A percentile compares a stretch with the other conserved stretches of the same genome.
Conservation (phyloP, 331 rosid species). For the Spiraea crenata region DNA sequence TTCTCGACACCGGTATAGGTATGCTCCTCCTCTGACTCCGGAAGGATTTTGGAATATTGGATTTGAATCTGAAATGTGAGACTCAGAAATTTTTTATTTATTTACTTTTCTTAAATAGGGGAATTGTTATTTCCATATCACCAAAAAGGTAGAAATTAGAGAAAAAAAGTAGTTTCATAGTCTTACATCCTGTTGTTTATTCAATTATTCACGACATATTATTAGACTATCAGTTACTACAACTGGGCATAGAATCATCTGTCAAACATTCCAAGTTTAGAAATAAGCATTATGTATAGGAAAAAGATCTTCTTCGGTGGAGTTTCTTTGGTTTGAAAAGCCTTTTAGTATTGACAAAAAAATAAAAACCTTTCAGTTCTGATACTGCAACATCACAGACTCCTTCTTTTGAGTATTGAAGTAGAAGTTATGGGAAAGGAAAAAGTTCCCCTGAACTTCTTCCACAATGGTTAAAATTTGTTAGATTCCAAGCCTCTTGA, state of each 20-base stretch:
- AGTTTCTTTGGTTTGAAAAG: background rate
- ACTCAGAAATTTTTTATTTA: background rate
- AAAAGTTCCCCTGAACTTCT: background rate
- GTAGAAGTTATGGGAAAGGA: background rate
- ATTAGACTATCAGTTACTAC: background rate
- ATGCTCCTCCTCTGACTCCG: slow-evolving; percentile 89
- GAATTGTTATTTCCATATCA: background rate
- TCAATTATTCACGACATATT: background rate
- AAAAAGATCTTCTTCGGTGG: background rate
- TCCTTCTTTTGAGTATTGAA: background rate
- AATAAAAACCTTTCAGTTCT: background rate
- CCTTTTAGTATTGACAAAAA: too few species aligned
- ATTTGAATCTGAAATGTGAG: slow-evolving; percentile 80
- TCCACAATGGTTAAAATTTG: background rate
- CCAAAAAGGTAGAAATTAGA: background rate
- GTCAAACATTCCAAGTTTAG: background rate
- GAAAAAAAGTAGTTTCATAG: background rate
- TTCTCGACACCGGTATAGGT: slow-evolving; percentile 92
- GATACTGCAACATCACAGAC: background rate
- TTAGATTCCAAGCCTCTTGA: background rate
- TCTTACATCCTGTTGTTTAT: background rate
- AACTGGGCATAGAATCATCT: background rate
- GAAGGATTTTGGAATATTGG: slow-evolving; percentile 99
- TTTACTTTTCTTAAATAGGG: background rate
- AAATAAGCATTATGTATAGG: background rate